Percentiles rank a stretch among this genome's conserved stretches.
phyloP scores from a whole-genome alignment of 805 yeast species.

The Schizosaccharomyces osmophilus region DNA sequence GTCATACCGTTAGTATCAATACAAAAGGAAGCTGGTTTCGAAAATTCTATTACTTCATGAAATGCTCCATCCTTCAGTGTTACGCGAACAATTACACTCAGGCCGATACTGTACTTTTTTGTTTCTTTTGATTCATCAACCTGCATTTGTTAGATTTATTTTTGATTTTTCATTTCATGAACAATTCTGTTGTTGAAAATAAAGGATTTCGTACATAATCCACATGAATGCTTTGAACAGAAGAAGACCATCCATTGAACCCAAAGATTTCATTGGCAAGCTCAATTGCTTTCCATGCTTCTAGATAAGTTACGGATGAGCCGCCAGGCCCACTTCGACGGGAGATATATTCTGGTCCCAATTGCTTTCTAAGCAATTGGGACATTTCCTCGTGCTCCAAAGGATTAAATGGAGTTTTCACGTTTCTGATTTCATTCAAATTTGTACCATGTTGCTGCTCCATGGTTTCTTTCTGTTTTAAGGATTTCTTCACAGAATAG shows the following conservation, averaged over 20 bases:
- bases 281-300: constrained; percentile 48
- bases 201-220: constrained; percentile 22
- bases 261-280: constrained; percentile 59
- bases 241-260: constrained; percentile 55
- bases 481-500: too few relatives aligned
- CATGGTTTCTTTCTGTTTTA: too few relatives aligned
- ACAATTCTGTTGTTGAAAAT: too few relatives aligned
- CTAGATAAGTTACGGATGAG: constrained; percentile 31
- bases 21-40: not conserved
- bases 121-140: not conserved
- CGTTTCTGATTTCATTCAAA: not conserved
- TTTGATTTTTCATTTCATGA: too few relatives aligned
- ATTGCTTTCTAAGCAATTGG: constrained; percentile 1
- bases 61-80: constrained; percentile 59
- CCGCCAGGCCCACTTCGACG: constrained; percentile 38
- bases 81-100: constrained; percentile 29
- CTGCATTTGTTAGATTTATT: not conserved
- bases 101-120: constrained; percentile 4
- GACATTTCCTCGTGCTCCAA: not conserved
- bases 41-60: constrained; percentile 22
- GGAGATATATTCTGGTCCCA: constrained; percentile 39
- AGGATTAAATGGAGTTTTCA: not conserved
- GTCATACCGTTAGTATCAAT: not conserved
- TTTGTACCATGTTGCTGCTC: not conserved
- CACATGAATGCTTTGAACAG: constrained; percentile 29